phyloP scores from a whole-genome alignment of 2,329 filamentous ascomycete genomes.

The Mariannaea sp. region DNA sequence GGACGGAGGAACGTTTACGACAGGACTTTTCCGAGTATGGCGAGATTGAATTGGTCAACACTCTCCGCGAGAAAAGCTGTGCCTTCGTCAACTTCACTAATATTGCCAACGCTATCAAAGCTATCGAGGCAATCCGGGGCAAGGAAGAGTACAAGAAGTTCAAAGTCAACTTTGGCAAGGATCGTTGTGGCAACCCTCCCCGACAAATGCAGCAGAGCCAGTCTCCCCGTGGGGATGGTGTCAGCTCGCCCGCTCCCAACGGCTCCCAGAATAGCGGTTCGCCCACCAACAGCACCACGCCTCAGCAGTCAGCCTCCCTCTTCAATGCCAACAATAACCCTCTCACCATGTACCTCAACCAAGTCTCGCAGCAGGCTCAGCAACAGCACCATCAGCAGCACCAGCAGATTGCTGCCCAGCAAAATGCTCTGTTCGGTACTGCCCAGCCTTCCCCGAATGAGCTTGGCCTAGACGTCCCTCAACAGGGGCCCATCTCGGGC shows the following conservation, averaged over 20 bases:
- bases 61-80: slow-evolving; percentile 96
- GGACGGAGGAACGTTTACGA: slow-evolving; percentile 92
- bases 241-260: slow-evolving; percentile 62
- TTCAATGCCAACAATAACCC: slow-evolving; percentile 87
- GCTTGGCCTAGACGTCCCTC: slow-evolving; percentile 61
- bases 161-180: slow-evolving; percentile 99
- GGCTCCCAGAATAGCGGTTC: slow-evolving; percentile 64
- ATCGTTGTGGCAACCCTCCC: slow-evolving; percentile 94
- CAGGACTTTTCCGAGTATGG: slow-evolving; percentile 98
- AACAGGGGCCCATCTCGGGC: slow-evolving; percentile 63
- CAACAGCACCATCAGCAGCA: slow-evolving; percentile 77
- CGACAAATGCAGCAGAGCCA: slow-evolving; percentile 77
- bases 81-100: slow-evolving; percentile 99
- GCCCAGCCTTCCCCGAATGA: slow-evolving; percentile 65
- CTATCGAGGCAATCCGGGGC: slow-evolving; percentile 92
- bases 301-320: slow-evolving; percentile 70
- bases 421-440: slow-evolving; percentile 80
- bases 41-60: slow-evolving; percentile 97
- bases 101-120: slow-evolving; percentile 99
- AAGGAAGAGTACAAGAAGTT: slow-evolving; percentile 97
- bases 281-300: slow-evolving; percentile 60
- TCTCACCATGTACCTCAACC: slow-evolving; percentile 89
- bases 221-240: slow-evolving; percentile 68
- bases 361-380: slow-evolving; percentile 74
- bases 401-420: slow-evolving; percentile 73